Evolutionary conservation across 768 basidiomycete genomes (phyloP).

Genomic region (Tulasnella sp.): DNA sequence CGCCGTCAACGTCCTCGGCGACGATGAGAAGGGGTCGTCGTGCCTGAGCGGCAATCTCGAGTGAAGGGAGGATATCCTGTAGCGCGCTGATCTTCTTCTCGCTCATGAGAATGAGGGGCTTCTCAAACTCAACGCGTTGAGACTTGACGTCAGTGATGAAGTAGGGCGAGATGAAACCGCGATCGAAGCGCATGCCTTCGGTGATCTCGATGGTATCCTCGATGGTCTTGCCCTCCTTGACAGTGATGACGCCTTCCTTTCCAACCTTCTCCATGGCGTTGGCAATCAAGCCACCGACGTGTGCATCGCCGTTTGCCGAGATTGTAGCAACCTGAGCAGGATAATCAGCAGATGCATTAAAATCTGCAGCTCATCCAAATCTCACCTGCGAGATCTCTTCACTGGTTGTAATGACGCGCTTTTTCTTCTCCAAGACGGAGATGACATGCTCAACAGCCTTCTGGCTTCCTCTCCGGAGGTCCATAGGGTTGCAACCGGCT

Average conservation of each 20-base stretch:
- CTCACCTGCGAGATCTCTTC: slow-evolving; percentile 84
- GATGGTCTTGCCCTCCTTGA: slow-evolving; percentile 96
- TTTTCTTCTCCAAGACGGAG: slow-evolving; percentile 75
- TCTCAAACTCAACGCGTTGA: slow-evolving; percentile 95
- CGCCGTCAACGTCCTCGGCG: slow-evolving; percentile 95
- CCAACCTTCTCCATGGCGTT: slow-evolving; percentile 99
- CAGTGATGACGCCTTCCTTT: slow-evolving; percentile 99
- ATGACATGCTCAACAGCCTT: slow-evolving; percentile 94
- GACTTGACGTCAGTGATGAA: slow-evolving; percentile 97
- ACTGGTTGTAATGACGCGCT: slow-evolving; percentile 91
- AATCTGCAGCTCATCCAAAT: background rate
- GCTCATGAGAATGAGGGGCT: slow-evolving; percentile 82
- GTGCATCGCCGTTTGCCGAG: slow-evolving; percentile 70
- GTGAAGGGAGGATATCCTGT: slow-evolving; percentile 89
- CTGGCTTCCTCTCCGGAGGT: slow-evolving; percentile 95
- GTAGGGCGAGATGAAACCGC: slow-evolving; percentile 95
- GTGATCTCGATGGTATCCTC: slow-evolving; percentile 99
- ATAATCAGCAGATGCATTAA: background rate
- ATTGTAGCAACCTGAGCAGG: slow-evolving; percentile 73
- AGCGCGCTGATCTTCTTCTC: slow-evolving; percentile 97
- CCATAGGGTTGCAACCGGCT: slow-evolving; percentile 99
- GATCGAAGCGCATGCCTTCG: slow-evolving; percentile 99
- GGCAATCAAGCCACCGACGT: slow-evolving; percentile 90
- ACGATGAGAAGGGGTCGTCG: slow-evolving; percentile 92
- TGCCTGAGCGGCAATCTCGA: slow-evolving; percentile 52